phyloP scores from a whole-genome alignment of 257 asterid genomes.

The Henckelia pumila region DNA sequence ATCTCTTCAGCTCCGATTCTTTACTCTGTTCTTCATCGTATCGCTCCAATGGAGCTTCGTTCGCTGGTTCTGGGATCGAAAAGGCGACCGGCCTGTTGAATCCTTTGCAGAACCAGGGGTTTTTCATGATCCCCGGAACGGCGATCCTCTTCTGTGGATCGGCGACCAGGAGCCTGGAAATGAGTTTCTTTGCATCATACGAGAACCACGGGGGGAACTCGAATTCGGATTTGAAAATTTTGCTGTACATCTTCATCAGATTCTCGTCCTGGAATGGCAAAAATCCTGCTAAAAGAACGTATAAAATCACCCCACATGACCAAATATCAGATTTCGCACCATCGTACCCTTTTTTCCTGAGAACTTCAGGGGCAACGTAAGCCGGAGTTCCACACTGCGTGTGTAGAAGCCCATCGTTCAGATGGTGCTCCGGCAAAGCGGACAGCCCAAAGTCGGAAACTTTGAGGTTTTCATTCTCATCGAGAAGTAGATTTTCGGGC shows the following conservation, averaged over 20 bases:
- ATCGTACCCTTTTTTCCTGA: constrained; percentile 68
- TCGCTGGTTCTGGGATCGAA: constrained; percentile 28
- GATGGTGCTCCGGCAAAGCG: constrained; percentile 63
- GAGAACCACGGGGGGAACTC: constrained; percentile 77
- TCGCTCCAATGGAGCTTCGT: constrained; percentile 21
- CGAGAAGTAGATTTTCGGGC: constrained; percentile 75
- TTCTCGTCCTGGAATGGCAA: constrained; percentile 74
- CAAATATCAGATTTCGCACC: constrained; percentile 80
- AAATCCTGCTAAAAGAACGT: constrained; percentile 67
- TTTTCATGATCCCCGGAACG: constrained; percentile 45
- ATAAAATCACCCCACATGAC: constrained; percentile 84
- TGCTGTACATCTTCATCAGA: constrained; percentile 69
- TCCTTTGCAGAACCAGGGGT: constrained; percentile 61
- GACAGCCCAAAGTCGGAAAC: constrained; percentile 81
- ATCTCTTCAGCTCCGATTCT: constrained; percentile 31
- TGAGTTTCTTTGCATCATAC: constrained; percentile 43
- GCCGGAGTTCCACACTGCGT: constrained; percentile 89
- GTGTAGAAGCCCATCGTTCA: constrained; percentile 68
- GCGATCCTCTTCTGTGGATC: constrained; percentile 59
- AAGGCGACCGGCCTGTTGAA: constrained; percentile 37
- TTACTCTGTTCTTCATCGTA: constrained; percentile 16
- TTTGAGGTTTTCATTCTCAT: constrained; percentile 62
- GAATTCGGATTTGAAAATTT: constrained; percentile 65
- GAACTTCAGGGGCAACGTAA: constrained; percentile 78
- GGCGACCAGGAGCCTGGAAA: constrained; percentile 58